Evolutionary conservation across 768 basidiomycete genomes (phyloP).

Genomic region (Lenzites betulinus): DNA sequence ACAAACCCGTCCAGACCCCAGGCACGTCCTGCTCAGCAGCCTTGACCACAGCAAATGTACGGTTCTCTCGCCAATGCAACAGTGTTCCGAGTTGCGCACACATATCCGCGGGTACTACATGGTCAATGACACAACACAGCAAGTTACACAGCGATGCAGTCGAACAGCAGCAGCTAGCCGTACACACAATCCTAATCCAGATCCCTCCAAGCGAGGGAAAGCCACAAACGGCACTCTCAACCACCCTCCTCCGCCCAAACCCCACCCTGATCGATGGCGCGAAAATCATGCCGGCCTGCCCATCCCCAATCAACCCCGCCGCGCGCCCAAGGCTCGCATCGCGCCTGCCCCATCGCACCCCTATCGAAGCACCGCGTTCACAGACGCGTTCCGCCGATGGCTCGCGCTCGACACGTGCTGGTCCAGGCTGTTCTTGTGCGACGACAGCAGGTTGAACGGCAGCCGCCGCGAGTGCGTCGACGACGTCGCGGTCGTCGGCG

Average conservation of each 20-base stretch:
- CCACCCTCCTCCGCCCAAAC: neutral
- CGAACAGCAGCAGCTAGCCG: constrained; percentile 7
- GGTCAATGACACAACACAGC: constrained; percentile 23
- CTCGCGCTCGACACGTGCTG: constrained; percentile 30
- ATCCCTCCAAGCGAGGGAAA: constrained; percentile 3
- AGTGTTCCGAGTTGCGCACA: neutral
- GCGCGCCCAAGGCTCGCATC: neutral
- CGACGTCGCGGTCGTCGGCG: constrained; percentile 45
- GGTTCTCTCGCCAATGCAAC: too few species aligned
- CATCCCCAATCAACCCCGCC: neutral
- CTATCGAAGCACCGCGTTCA: constrained; percentile 27
- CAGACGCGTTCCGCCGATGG: constrained; percentile 49
- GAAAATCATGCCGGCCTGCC: neutral
- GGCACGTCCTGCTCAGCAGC: too few species aligned
- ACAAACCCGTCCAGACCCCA: too few species aligned
- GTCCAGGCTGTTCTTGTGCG: constrained; percentile 36
- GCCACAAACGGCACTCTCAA: neutral
- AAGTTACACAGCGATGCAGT: constrained; percentile 22
- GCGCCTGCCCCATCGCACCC: neutral
- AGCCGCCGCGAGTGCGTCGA: constrained; percentile 50
- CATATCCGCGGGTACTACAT: constrained; percentile 1
- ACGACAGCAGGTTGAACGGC: constrained; percentile 66
- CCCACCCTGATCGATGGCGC: neutral
- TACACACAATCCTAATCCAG: constrained; percentile 1
- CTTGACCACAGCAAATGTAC: neutral